Evolutionary conservation across 805 yeast genomes (phyloP).

Genomic region (Kodamaea kaohsiungensis): DNA sequence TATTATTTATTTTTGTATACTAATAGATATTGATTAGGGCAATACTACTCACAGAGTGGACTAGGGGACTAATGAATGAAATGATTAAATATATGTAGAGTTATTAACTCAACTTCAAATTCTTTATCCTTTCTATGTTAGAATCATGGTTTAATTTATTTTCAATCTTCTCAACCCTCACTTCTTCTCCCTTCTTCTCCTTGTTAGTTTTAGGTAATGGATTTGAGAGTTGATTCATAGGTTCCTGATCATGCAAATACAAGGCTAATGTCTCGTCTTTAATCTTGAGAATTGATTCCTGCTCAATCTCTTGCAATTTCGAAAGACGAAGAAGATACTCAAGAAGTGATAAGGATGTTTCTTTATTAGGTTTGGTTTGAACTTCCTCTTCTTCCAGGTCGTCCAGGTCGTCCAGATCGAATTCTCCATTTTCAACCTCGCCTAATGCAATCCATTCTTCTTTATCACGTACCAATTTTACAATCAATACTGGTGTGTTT

Average conservation of each 20-base stretch:
- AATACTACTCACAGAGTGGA: background rate
- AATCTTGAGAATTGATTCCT: conserved; percentile 49
- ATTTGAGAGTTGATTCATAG: conserved; percentile 13
- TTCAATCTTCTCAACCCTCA: conserved; percentile 14
- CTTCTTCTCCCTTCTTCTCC: conserved; percentile 14
- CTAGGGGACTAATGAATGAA: background rate
- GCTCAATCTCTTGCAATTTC: conserved; percentile 62
- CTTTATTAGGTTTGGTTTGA: conserved; percentile 9
- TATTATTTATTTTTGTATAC: conserved; percentile 3
- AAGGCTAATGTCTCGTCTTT: conserved; percentile 67
- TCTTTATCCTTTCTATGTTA: conserved; percentile 33
- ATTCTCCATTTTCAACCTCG: conserved; percentile 17
- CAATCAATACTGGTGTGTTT: conserved; percentile 63
- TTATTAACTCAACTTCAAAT: conserved; percentile 21
- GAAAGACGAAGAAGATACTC: conserved; percentile 64
- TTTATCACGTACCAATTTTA: conserved; percentile 41
- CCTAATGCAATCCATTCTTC: conserved; percentile 25
- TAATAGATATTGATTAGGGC: conserved; percentile 1
- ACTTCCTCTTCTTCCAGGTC: conserved; percentile 13
- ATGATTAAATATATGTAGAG: background rate
- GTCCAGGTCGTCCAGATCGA: conserved; percentile 14
- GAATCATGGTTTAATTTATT: conserved; percentile 28
- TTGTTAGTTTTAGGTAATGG: conserved; percentile 20
- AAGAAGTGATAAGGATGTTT: conserved; percentile 51
- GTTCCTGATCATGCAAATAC: conserved; percentile 37